Conservation (phyloP, 164 flowering plant genomes). For the Aristolochia fimbriata region DNA sequence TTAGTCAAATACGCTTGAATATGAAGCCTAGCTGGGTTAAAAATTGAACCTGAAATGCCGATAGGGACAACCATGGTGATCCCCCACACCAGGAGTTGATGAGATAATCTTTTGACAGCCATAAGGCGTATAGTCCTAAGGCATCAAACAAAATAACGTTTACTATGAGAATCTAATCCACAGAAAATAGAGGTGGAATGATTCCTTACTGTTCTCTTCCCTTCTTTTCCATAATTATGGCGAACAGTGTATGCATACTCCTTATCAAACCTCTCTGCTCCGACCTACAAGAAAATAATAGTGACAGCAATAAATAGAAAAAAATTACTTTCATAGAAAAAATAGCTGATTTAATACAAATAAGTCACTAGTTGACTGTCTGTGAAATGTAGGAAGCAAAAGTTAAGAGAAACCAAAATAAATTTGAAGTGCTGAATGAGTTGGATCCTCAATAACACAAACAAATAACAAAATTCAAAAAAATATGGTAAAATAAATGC, state of each 20-base stretch:
- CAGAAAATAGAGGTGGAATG: not conserved
- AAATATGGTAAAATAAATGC: no score
- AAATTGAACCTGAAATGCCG: conserved; percentile 32
- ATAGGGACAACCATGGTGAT: conserved; percentile 98
- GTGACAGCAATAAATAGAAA: no score
- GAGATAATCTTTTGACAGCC: conserved; percentile 84
- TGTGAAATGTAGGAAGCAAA: no score
- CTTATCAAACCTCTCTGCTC: conserved; percentile 90
- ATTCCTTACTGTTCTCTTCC: conserved; percentile 73
- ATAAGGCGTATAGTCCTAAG: conserved; percentile 94
- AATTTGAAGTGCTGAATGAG: no score
- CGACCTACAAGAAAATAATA: conserved; percentile 44
- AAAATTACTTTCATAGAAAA: no score
- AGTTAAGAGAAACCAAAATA: no score
- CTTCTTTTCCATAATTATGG: conserved; percentile 94
- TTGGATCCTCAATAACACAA: no score
- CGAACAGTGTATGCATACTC: conserved; percentile 89
- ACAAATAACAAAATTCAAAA: no score
- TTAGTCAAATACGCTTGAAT: no score
- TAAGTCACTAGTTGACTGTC: no score
- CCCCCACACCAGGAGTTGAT: conserved; percentile 88
- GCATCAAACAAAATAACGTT: conserved; percentile 3
- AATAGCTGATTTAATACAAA: no score
- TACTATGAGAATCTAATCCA: not conserved
- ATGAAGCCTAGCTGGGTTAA: no score